These are phyloP conservation scores for Sphagnum fallax DNA, from an alignment of 228 moss, liverwort and hornwort species.

Conservation along the genomic window DNA sequence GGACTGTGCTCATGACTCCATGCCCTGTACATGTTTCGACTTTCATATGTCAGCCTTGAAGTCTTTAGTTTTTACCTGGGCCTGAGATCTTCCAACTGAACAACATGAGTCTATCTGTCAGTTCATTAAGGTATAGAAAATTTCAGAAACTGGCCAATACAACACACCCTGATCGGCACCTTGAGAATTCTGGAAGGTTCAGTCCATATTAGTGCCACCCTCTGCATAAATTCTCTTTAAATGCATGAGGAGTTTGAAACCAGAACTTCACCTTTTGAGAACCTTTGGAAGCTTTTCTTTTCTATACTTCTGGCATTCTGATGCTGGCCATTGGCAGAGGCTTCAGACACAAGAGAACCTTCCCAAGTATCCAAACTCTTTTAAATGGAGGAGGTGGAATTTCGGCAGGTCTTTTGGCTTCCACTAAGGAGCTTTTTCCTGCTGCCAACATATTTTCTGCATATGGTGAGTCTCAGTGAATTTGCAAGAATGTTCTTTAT, in stretches of 20 bases:
- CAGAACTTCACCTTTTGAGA: too few relatives aligned
- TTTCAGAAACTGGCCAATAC: too few relatives aligned
- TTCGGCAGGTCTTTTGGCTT: constrained; percentile 56
- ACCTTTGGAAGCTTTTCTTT: too few relatives aligned
- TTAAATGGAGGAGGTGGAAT: constrained; percentile 91
- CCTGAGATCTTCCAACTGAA: neutral
- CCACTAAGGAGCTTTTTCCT: constrained; percentile 63
- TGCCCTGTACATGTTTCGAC: neutral
- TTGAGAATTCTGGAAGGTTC: neutral
- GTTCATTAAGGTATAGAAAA: neutral
- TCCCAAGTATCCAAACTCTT: constrained; percentile 57
- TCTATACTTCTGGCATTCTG: neutral
- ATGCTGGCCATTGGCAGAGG: constrained; percentile 29
- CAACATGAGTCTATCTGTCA: neutral
- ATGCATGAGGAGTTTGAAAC: too few relatives aligned
- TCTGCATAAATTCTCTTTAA: neutral
- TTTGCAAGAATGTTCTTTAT: neutral
- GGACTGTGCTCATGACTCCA: constrained; percentile 4
- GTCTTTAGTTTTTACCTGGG: neutral
- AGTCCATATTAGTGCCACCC: neutral
- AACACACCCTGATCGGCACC: too few relatives aligned
- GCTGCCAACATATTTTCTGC: constrained; percentile 72
- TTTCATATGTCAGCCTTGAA: neutral
- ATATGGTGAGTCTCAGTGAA: constrained; percentile 57
- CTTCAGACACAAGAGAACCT: constrained; percentile 20